phyloP scores from a whole-genome alignment of 1,284 basidiomycete species.

The Cryptococcus hybrid region DNA sequence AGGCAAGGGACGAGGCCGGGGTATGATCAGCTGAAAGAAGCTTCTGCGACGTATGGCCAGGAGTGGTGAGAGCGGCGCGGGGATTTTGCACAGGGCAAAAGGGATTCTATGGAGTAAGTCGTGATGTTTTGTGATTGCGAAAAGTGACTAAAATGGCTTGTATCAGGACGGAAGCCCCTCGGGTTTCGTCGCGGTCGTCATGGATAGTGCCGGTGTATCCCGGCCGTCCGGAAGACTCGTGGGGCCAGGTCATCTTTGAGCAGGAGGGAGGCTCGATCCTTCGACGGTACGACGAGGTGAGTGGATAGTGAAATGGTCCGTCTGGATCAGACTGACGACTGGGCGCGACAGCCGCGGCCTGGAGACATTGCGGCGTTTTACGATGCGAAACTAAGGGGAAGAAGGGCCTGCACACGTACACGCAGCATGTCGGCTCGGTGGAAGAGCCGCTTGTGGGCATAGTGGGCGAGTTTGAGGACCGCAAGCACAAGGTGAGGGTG shows the following conservation, averaged over 20 bases:
- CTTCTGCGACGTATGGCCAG: constrained; percentile 71
- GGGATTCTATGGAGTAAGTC: constrained; percentile 61
- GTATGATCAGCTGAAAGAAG: constrained; percentile 61
- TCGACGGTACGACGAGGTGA: constrained; percentile 69
- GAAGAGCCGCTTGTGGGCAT: constrained; percentile 68
- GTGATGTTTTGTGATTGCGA: neutral
- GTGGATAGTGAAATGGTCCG: constrained; percentile 1
- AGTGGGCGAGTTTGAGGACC: constrained; percentile 70
- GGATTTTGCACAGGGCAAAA: constrained; percentile 71
- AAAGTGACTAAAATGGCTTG: neutral
- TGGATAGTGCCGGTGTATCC: constrained; percentile 49
- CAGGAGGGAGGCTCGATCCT: constrained; percentile 68
- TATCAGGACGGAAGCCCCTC: constrained; percentile 67
- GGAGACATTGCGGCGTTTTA: constrained; percentile 76
- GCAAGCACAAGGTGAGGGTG: constrained; percentile 75
- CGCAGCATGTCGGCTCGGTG: constrained; percentile 59
- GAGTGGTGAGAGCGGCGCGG: constrained; percentile 68
- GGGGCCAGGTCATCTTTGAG: constrained; percentile 71
- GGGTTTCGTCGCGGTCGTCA: constrained; percentile 68
- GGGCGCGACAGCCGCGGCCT: constrained; percentile 61
- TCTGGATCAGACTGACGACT: too few species aligned
- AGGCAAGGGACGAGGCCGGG: constrained; percentile 28
- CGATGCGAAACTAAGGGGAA: constrained; percentile 81
- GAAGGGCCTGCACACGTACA: constrained; percentile 74
- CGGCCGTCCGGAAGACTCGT: constrained; percentile 45